Conservation (phyloP, 129 eudicot species). For the Silybum marianum region DNA sequence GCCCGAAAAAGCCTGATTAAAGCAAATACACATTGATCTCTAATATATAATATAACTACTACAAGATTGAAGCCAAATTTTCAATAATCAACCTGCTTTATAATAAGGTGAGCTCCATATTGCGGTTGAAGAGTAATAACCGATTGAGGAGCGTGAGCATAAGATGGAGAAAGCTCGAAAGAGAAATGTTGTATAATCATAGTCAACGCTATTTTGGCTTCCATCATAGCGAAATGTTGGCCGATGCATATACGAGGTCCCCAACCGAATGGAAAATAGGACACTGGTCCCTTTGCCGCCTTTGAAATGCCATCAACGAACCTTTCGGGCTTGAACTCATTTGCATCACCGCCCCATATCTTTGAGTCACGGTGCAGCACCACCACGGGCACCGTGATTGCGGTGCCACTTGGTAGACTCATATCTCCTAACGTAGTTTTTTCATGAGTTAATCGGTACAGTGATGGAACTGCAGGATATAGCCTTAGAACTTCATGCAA, state of each 20-base stretch:
- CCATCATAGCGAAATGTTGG: slow-evolving; percentile 53
- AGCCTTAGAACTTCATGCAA: slow-evolving; percentile 65
- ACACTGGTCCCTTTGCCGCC: slow-evolving; percentile 54
- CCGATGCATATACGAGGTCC: slow-evolving; percentile 77
- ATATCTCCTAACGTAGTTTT: slow-evolving; percentile 56
- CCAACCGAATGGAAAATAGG: slow-evolving; percentile 73
- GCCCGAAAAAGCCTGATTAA: too few relatives aligned
- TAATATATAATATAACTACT: too few relatives aligned
- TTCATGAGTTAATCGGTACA: slow-evolving; percentile 41
- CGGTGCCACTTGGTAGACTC: slow-evolving; percentile 46
- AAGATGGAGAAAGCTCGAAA: slow-evolving; percentile 28
- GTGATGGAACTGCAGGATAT: slow-evolving; percentile 63
- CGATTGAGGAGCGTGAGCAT: slow-evolving; percentile 37
- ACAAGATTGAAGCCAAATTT: neutral
- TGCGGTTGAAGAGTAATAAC: slow-evolving; percentile 34
- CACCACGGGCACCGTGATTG: slow-evolving; percentile 47
- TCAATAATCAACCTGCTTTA: slow-evolving; percentile 7
- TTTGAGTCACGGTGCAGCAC: slow-evolving; percentile 55
- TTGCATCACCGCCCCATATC: slow-evolving; percentile 62
- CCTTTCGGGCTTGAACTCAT: slow-evolving; percentile 70
- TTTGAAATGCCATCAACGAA: slow-evolving; percentile 61
- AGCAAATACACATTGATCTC: too few relatives aligned
- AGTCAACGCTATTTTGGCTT: slow-evolving; percentile 34
- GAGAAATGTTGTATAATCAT: slow-evolving; percentile 39
- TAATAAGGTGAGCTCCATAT: slow-evolving; percentile 49